Conservation (phyloP, 2,329 filamentous ascomycete genomes). For the Exophiala mesophila region DNA sequence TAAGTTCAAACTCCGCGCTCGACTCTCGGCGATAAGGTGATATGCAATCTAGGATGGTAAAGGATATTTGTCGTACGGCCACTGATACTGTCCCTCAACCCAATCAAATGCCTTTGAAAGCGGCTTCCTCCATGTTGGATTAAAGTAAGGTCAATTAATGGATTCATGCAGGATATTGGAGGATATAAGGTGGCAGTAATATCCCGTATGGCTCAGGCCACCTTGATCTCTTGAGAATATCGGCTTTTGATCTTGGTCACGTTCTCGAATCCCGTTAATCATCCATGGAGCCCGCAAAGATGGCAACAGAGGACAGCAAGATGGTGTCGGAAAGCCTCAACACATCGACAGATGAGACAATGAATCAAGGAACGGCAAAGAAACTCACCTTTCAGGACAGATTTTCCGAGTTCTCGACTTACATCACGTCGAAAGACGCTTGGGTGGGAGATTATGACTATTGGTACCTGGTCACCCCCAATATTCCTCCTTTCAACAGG, state of each 20-base stretch:
- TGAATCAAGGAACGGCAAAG: slow-evolving; percentile 1
- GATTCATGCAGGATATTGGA: background rate
- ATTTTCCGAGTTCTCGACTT: slow-evolving; percentile 18
- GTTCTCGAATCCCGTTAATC: background rate
- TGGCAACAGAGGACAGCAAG: slow-evolving; percentile 9
- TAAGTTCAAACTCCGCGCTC: background rate
- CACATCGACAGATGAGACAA: slow-evolving; percentile 3
- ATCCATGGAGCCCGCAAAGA: slow-evolving; percentile 1
- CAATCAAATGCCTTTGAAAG: background rate
- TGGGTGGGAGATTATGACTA: slow-evolving; percentile 53
- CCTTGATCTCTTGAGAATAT: background rate
- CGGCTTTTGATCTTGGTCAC: background rate
- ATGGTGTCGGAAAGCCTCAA: slow-evolving; percentile 9
- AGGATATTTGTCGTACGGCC: slow-evolving; percentile 3
- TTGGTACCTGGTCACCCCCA: slow-evolving; percentile 50
- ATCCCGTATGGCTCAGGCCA: background rate
- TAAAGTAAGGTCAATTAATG: background rate
- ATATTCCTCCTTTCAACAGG: slow-evolving; percentile 49
- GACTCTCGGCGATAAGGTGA: slow-evolving; percentile 5
- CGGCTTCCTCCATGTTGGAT: background rate
- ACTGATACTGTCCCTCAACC: background rate
- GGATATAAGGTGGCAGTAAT: slow-evolving; percentile 1
- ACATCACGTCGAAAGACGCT: slow-evolving; percentile 35
- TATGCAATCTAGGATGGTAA: slow-evolving; percentile 2
- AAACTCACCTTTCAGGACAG: slow-evolving; percentile 10